A percentile compares a stretch with the other conserved stretches of the same genome.
phyloP scores from a whole-genome alignment of 1,139 yeast genomes.

The Yamadazyma kanchanaburiensis region DNA sequence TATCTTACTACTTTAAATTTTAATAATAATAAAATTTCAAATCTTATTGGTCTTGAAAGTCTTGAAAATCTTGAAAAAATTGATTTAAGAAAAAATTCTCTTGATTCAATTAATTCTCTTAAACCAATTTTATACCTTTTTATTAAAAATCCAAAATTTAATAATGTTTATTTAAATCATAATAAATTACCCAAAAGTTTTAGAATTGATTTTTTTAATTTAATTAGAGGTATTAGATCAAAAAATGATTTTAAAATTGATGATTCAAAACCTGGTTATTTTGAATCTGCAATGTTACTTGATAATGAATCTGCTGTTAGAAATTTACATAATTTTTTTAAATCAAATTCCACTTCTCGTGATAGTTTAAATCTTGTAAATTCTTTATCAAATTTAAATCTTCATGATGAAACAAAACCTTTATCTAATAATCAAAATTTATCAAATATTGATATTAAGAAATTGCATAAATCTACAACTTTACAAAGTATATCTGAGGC shows the following conservation, averaged over 20 bases:
- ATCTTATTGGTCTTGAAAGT: conserved; percentile 48
- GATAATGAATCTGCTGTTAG: conserved; percentile 48
- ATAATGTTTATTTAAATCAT: conserved; percentile 35
- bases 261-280: conserved; percentile 62
- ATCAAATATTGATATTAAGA: conserved; percentile 16
- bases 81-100: conserved; percentile 53
- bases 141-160: conserved; percentile 29
- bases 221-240: conserved; percentile 51
- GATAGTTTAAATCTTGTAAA: conserved; percentile 10
- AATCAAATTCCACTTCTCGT: conserved; percentile 13
- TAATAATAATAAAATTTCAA: conserved; percentile 48
- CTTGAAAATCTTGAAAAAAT: conserved; percentile 47
- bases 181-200: conserved; percentile 49
- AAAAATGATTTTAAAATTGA: conserved; percentile 50
- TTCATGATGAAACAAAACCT: conserved; percentile 19
- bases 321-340: conserved; percentile 41
- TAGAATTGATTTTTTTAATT: conserved; percentile 52
- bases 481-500: conserved; percentile 32
- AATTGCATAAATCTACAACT: conserved; percentile 28
- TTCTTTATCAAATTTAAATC: conserved; percentile 11
- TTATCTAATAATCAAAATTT: conserved; percentile 26
- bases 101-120: conserved; percentile 27
- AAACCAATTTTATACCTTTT: conserved; percentile 36
- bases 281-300: conserved; percentile 53
- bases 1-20: conserved; percentile 51